Base-by-base conservation (phyloP, 2,329 filamentous ascomycete genomes). In the Alternaria sp. region DNA sequence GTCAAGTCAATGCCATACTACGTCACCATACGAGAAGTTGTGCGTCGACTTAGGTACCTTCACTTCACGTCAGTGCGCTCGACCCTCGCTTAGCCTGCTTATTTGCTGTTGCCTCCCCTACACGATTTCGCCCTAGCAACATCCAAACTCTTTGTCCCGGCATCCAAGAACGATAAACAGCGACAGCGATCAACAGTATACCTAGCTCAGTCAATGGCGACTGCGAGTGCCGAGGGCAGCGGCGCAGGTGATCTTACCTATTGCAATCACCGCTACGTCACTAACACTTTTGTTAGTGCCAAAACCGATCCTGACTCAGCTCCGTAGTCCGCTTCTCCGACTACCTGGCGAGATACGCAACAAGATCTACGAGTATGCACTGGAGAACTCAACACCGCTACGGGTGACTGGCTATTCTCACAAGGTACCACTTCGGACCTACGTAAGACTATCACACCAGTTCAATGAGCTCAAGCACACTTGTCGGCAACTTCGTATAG, bases 331-430 rank as follows among this genome's bases (percentile, higher is more conserved):
- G 3, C 26, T 49, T 4, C 54, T 57, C 5, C 28, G 4, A 49
- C 5, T 57, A 11, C 19, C 44, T 1, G 44, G 28, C 7, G 54
- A 57, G 44, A 30, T 57, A 25, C 44, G 54, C 13, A 57, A 57
- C 28, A 26, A 9, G 28, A 49, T 57, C 15, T 57, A 49, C 8
- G 4, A 40, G 3, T 49, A 47, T 11, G 26, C 30, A 11, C 21
- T 36, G 1, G 17, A 13, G 1, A 4, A 49, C 12, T 32, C 28
- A 11, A 23, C 11, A 30, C 13, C 26, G 5, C 28, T 26, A 4
- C 6, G 6, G 8, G 10, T 56, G 2, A 5, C 19, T n/a, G n/a
- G n/a, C n/a, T n/a, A n/a, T n/a, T n/a, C n/a, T n/a, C n/a, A n/a
- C n/a, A n/a, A n/a, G n/a, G n/a, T n/a, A n/a, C n/a, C n/a, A n/a